Evolutionary conservation across 169 alveolate species (phyloP).

Genomic region (Cryptosporidium meleagridis): DNA sequence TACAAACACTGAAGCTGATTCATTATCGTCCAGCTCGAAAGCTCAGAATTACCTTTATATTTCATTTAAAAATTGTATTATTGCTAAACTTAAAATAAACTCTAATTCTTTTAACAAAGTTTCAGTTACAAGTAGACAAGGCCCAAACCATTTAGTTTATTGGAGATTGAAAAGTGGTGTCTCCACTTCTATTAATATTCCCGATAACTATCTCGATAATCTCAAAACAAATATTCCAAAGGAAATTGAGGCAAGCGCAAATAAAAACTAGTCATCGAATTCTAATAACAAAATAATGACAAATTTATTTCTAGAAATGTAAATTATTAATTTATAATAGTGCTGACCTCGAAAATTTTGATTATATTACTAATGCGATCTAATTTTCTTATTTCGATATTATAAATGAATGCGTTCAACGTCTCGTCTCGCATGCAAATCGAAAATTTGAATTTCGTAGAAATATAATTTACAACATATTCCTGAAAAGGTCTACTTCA

Average conservation of each 20-base stretch:
- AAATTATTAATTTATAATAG: neutral
- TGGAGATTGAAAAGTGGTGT: conserved; percentile 56
- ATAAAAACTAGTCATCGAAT: neutral
- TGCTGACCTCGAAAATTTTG: neutral
- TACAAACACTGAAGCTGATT: neutral
- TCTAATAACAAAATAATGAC: neutral
- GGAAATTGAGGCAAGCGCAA: neutral
- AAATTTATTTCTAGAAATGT: neutral
- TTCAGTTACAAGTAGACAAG: neutral
- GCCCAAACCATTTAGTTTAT: conserved; percentile 5
- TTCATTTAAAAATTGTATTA: conserved; percentile 41
- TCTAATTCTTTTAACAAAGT: neutral
- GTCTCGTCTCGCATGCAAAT: neutral
- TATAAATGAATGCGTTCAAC: neutral
- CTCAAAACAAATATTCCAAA: neutral
- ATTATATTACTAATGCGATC: neutral
- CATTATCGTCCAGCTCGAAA: neutral
- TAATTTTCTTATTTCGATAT: neutral
- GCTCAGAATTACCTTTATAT: conserved; percentile 18
- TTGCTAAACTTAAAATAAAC: neutral
- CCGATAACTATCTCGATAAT: neutral
- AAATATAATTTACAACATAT: too few relatives aligned
- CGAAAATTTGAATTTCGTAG: too few relatives aligned
- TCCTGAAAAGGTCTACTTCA: neutral
- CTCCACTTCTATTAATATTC: conserved; percentile 35